Evolutionary conservation across 495 filamentous ascomycete genomes (phyloP).

Genomic region (Geoglossum glabrum): DNA sequence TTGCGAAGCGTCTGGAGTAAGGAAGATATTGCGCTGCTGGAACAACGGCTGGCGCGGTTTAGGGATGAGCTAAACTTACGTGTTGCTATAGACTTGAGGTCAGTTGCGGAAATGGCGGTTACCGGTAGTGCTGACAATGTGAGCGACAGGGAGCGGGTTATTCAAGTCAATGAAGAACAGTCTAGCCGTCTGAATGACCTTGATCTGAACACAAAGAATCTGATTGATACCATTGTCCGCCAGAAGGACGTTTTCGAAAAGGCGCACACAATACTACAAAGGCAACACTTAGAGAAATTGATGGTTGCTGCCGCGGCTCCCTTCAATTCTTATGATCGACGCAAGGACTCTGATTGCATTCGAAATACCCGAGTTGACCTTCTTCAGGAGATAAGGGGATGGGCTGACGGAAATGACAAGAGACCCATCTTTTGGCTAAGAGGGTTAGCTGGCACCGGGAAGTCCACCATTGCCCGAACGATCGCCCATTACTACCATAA

Average conservation of each 20-base stretch:
- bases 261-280: slow-evolving; percentile 4
- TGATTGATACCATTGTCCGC: neutral
- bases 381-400: slow-evolving; percentile 16
- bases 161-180: slow-evolving; percentile 1
- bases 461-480: slow-evolving; percentile 11
- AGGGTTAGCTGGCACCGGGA: slow-evolving; percentile 24
- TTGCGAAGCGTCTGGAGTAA: slow-evolving; percentile 8
- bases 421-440: slow-evolving; percentile 23
- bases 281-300: neutral
- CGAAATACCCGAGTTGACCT: slow-evolving; percentile 19
- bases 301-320: neutral
- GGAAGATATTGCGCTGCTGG: slow-evolving; percentile 6
- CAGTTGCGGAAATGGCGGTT: neutral
- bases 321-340: neutral
- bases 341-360: slow-evolving; percentile 11
- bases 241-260: slow-evolving; percentile 4
- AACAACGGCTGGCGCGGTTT: slow-evolving; percentile 5
- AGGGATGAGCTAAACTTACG: slow-evolving; percentile 4
- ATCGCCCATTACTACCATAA: slow-evolving; percentile 6
- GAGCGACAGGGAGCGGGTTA: slow-evolving; percentile 3
- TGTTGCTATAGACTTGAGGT: slow-evolving; percentile 2
- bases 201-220: slow-evolving; percentile 4
- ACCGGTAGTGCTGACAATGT: slow-evolving; percentile 2
- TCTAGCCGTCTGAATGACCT: slow-evolving; percentile 2
- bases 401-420: slow-evolving; percentile 10